Evolutionary conservation across 2,329 filamentous ascomycete species (phyloP).

Genomic region (Moelleriella libera): DNA sequence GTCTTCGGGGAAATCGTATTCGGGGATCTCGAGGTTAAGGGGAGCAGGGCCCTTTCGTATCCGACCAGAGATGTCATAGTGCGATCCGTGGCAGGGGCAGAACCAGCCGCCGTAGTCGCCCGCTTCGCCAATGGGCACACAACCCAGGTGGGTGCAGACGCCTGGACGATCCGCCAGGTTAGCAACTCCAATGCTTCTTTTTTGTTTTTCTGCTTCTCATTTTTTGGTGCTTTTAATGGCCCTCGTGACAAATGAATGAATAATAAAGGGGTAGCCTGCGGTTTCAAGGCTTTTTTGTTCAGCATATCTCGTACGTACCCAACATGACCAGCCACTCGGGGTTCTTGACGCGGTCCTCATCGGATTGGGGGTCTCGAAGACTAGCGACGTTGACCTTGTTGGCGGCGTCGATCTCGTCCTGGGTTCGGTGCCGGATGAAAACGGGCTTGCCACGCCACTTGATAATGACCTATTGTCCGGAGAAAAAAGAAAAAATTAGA

Average conservation of each 20-base stretch:
- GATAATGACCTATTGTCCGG: constrained; percentile 64
- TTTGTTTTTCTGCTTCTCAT: too few relatives aligned
- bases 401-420: constrained; percentile 86
- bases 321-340: constrained; percentile 99
- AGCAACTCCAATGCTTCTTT: not conserved
- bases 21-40: constrained; percentile 90
- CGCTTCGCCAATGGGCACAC: constrained; percentile 96
- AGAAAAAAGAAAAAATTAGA: not conserved
- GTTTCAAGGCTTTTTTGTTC: too few relatives aligned
- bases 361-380: constrained; percentile 82
- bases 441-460: constrained; percentile 99
- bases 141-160: constrained; percentile 98
- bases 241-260: not conserved
- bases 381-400: constrained; percentile 71
- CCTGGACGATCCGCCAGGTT: constrained; percentile 30
- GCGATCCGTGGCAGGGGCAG: constrained; percentile 99
- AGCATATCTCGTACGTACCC: constrained; percentile 38
- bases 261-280: not conserved
- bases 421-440: constrained; percentile 97
- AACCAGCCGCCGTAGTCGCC: constrained; percentile 99
- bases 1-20: constrained; percentile 87
- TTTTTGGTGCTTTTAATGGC: too few relatives aligned
- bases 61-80: constrained; percentile 99
- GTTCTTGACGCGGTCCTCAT: constrained; percentile 90
- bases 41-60: constrained; percentile 95